Evolutionary conservation across 306 rosid species (phyloP).

Genomic region (Geum urbanum): DNA sequence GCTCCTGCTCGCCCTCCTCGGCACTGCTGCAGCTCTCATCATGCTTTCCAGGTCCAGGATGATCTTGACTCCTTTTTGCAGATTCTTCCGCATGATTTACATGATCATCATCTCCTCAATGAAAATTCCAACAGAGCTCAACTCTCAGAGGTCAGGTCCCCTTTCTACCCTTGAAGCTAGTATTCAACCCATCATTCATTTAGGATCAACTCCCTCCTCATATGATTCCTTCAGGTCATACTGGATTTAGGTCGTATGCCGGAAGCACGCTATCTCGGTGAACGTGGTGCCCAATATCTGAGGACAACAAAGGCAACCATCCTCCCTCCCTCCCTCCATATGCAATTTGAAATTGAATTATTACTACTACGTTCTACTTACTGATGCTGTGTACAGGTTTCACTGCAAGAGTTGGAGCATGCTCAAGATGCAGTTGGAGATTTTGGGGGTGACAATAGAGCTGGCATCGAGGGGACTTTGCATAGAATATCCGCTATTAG

Average conservation of each 20-base stretch:
- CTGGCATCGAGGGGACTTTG: slow-evolving; percentile 72
- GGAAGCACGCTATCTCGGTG: slow-evolving; percentile 59
- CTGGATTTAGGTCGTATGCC: slow-evolving; percentile 67
- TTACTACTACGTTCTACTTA: too few relatives aligned
- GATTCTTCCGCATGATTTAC: slow-evolving; percentile 63
- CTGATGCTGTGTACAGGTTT: slow-evolving; percentile 56
- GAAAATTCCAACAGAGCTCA: slow-evolving; percentile 38
- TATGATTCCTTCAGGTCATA: slow-evolving; percentile 37
- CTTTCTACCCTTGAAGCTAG: too few relatives aligned
- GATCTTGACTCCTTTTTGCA: slow-evolving; percentile 51
- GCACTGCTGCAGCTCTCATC: too few relatives aligned
- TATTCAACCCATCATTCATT: too few relatives aligned
- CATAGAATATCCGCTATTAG: slow-evolving; percentile 70
- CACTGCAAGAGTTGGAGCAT: slow-evolving; percentile 56
- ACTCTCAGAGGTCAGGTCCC: slow-evolving; percentile 51
- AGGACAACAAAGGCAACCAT: slow-evolving; percentile 54
- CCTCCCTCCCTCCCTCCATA: too few relatives aligned
- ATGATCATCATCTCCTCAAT: slow-evolving; percentile 45
- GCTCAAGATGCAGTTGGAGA: slow-evolving; percentile 62
- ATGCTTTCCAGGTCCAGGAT: too few relatives aligned
- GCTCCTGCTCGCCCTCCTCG: too few relatives aligned
- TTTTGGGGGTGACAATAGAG: slow-evolving; percentile 68
- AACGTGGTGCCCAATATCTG: slow-evolving; percentile 39
- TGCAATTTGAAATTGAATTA: too few relatives aligned
- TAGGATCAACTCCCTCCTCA: background rate